These are phyloP conservation scores for Saccharomycopsis synnaedendra DNA, from an alignment of 805 yeast genomes.

Conservation along the genomic window DNA sequence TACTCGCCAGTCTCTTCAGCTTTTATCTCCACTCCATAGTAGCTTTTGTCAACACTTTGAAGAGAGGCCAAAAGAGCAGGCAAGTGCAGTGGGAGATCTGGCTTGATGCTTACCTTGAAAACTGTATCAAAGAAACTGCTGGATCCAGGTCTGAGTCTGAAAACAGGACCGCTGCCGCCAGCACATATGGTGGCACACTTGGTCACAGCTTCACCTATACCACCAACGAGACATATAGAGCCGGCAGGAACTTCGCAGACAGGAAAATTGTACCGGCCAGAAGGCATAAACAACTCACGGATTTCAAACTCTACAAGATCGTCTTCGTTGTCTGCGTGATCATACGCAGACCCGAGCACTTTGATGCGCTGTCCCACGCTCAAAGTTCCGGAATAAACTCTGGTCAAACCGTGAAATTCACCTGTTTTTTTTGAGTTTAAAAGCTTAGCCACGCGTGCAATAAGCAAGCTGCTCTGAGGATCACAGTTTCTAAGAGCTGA, in stretches of 20 bases:
- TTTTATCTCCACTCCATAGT: slow-evolving; percentile 53
- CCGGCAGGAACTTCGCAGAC: slow-evolving; percentile 50
- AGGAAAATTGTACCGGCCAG: slow-evolving; percentile 59
- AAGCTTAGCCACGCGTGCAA: slow-evolving; percentile 49
- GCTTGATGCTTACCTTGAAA: slow-evolving; percentile 76
- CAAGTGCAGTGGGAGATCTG: slow-evolving; percentile 65
- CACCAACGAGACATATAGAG: slow-evolving; percentile 54
- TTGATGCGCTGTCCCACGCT: slow-evolving; percentile 34
- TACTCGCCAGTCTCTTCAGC: slow-evolving; percentile 89
- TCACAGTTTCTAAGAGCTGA: no score
- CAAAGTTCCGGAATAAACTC: slow-evolving; percentile 53
- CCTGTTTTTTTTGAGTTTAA: slow-evolving; percentile 42
- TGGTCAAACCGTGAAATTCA: slow-evolving; percentile 42
- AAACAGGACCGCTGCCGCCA: slow-evolving; percentile 18
- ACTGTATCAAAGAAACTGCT: slow-evolving; percentile 43
- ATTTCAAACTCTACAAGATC: slow-evolving; percentile 32
- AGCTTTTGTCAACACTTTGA: slow-evolving; percentile 46
- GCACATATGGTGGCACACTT: slow-evolving; percentile 52
- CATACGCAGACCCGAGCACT: slow-evolving; percentile 44
- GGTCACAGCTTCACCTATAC: slow-evolving; percentile 43
- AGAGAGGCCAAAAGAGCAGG: slow-evolving; percentile 67
- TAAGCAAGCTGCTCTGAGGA: slow-evolving; percentile 27
- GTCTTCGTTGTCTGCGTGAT: slow-evolving; percentile 36
- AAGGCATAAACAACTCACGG: slow-evolving; percentile 38
- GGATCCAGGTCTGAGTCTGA: slow-evolving; percentile 27